Evolutionary conservation across 306 rosid species (phyloP).

Genomic region (Lotus japonicus): DNA sequence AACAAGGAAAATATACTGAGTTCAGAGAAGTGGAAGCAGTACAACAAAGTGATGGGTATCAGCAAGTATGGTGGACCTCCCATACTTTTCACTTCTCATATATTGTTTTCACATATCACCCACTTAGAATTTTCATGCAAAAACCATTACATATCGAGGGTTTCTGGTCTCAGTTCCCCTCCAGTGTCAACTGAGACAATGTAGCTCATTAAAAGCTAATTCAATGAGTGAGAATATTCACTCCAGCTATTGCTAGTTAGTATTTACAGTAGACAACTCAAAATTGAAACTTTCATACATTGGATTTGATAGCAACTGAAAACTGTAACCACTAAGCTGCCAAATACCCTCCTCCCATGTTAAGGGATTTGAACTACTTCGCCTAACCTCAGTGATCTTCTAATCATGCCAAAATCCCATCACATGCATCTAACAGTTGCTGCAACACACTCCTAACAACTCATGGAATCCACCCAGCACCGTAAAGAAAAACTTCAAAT

Average conservation of each 20-base stretch:
- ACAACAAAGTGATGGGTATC: background rate
- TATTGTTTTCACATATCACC: background rate
- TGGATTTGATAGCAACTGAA: background rate
- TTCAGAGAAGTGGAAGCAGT: too few species aligned
- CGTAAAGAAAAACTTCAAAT: background rate
- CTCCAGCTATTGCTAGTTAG: background rate
- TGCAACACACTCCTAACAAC: background rate
- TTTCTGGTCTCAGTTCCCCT: background rate
- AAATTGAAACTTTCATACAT: background rate
- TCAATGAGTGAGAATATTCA: background rate
- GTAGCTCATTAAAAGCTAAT: background rate
- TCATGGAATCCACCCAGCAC: background rate
- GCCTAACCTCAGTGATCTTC: background rate
- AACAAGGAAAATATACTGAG: too few species aligned
- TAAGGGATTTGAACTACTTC: background rate
- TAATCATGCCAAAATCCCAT: background rate
- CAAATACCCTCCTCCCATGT: background rate
- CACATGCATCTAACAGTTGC: background rate
- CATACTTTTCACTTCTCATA: background rate
- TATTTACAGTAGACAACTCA: too few species aligned
- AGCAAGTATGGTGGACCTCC: background rate
- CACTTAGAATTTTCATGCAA: background rate
- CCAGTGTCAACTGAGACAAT: background rate
- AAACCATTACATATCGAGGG: background rate
- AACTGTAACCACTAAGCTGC: background rate